Evolutionary conservation across 176 grass and related monocot species (phyloP).

Genomic region (Cocos nucifera): DNA sequence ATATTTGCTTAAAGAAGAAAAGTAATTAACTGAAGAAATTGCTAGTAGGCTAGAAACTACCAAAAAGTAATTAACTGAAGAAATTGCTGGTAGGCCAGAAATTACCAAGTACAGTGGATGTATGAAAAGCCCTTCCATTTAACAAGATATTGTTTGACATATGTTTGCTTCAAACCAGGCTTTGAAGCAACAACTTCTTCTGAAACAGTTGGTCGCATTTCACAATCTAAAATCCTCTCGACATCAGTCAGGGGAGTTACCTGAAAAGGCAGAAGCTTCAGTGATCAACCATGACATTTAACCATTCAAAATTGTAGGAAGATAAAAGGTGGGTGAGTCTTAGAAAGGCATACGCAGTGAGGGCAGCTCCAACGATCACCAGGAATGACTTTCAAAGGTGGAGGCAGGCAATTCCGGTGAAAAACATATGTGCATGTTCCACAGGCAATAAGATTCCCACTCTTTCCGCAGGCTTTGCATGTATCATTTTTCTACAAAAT

Average conservation of each 20-base stretch:
- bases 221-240: constrained; percentile 91
- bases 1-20: too few relatives aligned
- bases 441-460: constrained; percentile 72
- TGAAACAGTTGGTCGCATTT: constrained; percentile 21
- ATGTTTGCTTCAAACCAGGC: constrained; percentile 40
- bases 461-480: constrained; percentile 64
- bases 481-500: constrained; percentile 81
- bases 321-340: neutral
- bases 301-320: neutral
- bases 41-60: neutral
- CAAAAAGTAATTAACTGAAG: constrained; percentile 1
- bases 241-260: constrained; percentile 83
- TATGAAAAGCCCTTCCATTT: constrained; percentile 97
- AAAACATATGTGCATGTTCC: constrained; percentile 83
- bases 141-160: constrained; percentile 65
- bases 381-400: constrained; percentile 46
- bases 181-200: constrained; percentile 46
- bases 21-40: neutral
- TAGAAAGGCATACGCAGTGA: constrained; percentile 65
- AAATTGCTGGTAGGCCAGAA: constrained; percentile 5
- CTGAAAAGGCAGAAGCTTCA: constrained; percentile 33
- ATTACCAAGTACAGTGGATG: constrained; percentile 91
- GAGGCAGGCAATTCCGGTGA: constrained; percentile 80
- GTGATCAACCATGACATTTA: constrained; percentile 14
- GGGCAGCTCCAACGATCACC: constrained; percentile 86